Conservation (phyloP, 2,329 filamentous ascomycete genomes). For the Diaporthe ilicicola region DNA sequence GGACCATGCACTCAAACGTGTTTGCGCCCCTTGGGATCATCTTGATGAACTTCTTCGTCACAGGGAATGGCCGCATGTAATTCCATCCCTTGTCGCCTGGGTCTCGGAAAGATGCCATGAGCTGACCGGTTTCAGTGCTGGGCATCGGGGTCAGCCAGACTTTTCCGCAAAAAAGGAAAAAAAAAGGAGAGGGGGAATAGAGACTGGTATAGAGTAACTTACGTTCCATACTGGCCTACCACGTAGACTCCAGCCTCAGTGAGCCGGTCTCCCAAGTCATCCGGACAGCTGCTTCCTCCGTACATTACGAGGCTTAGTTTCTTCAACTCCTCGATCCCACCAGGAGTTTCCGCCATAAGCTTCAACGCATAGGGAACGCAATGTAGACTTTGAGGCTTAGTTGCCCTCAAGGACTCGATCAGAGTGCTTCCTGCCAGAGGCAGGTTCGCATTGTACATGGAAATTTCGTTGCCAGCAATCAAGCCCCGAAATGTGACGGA, state of each 20-base stretch:
- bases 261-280: slow-evolving; percentile 59
- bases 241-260: slow-evolving; percentile 58
- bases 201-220: slow-evolving; percentile 39
- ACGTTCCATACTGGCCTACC: slow-evolving; percentile 59
- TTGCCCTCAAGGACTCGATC: slow-evolving; percentile 48
- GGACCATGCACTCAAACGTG: slow-evolving; percentile 43
- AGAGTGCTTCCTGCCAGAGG: slow-evolving; percentile 57
- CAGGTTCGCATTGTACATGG: slow-evolving; percentile 56
- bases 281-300: slow-evolving; percentile 61
- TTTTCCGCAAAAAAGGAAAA: background rate
- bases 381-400: slow-evolving; percentile 59
- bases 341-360: slow-evolving; percentile 61
- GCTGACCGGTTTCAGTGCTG: slow-evolving; percentile 64
- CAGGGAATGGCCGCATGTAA: slow-evolving; percentile 55
- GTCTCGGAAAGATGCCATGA: slow-evolving; percentile 64
- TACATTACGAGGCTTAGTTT: slow-evolving; percentile 56
- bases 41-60: slow-evolving; percentile 50
- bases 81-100: slow-evolving; percentile 63
- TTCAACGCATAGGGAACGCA: slow-evolving; percentile 67
- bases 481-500: slow-evolving; percentile 58
- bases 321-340: slow-evolving; percentile 55
- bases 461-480: slow-evolving; percentile 53
- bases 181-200: too few species aligned
- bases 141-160: background rate
- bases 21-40: slow-evolving; percentile 44